Evolutionary conservation across 208 protist genomes (phyloP).

Genomic region (Phytomonas francai): DNA sequence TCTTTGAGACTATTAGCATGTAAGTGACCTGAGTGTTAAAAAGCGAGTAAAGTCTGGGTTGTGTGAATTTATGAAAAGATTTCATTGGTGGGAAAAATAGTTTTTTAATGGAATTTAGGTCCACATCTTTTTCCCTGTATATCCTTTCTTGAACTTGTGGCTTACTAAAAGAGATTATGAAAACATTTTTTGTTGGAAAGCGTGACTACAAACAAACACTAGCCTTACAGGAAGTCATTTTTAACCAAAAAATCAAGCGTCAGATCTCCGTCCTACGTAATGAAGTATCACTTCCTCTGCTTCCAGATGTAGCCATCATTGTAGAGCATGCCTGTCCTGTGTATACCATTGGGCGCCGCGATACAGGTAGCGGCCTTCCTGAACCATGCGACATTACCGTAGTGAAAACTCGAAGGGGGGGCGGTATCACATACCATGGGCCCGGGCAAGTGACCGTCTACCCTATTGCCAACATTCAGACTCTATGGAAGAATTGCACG

Average conservation of each 20-base stretch:
- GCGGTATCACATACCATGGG: conserved; percentile 83
- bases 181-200: conserved; percentile 54
- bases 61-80: too few species aligned
- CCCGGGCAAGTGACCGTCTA: conserved; percentile 86
- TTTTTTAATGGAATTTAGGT: neutral
- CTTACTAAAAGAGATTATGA: conserved; percentile 26
- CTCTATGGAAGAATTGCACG: conserved; percentile 52
- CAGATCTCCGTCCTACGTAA: conserved; percentile 32
- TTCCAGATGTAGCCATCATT: conserved; percentile 50
- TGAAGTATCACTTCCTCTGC: conserved; percentile 18
- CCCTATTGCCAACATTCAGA: conserved; percentile 72
- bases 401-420: conserved; percentile 66
- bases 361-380: conserved; percentile 57
- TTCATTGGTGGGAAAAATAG: neutral
- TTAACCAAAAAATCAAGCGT: conserved; percentile 53
- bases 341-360: conserved; percentile 82
- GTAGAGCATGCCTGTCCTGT: conserved; percentile 76
- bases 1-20: neutral
- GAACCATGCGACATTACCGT: conserved; percentile 30
- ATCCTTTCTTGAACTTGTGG: neutral
- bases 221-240: conserved; percentile 60
- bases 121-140: conserved; percentile 7
- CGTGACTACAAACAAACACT: conserved; percentile 50
- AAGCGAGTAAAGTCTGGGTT: conserved; percentile 3
- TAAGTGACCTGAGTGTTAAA: conserved; percentile 3